Base-by-base conservation (phyloP, 2,329 filamentous ascomycete species). In the Sarocladium strictum region DNA sequence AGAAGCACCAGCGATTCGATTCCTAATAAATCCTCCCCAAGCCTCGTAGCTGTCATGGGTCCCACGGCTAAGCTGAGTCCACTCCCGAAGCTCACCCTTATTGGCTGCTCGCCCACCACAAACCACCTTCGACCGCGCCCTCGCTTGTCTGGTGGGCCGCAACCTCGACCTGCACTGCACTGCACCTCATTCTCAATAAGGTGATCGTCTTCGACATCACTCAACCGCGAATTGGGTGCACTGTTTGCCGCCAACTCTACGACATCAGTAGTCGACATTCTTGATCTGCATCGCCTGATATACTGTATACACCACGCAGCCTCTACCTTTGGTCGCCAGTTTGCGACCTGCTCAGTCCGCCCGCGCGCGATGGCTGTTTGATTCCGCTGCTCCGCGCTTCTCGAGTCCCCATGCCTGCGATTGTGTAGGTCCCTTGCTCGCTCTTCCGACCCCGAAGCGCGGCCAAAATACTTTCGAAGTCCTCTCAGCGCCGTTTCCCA, bases 51-150 rank as follows among this genome's bases (percentile, higher is more conserved):
- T 51, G 47, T 51, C 47, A 51, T 51, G 47, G 21, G 47, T 51
- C n/a, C 47, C 47, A 51, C 47, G 47, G 47, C 47, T 51, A 14
- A 26, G 27, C 47, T 29, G n/a, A 51, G 47, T 51, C 47, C 47
- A 51, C 47, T 23, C n/a, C 26, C 27, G 15, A 19, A 12, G 47
- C 27, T 19, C 4, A 14, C 26, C 17, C 47, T 51, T 29, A 51
- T 51, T 51, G 47, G 47, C 27, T 35, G 27, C 15, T 35, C 5
- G 14, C 11, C 11, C n/a, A 33, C 27, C n/a, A 21, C 27, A 27
- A n/a, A 49, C 43, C 43, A 49, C 43, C 40, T 19, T 23, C 40
- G 14, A 23, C 17, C 40, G 40, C 24, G 27, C 17, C 27, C 27
- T 51, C 47, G 47, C 47, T 51, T 7, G 27, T 35, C n/a, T 47